Evolutionary conservation across 2,329 filamentous ascomycete genomes (phyloP), one percentile per base, ranked within the genome.

Genomic region (Xenosphaeropsis pyriputrescens): DNA sequence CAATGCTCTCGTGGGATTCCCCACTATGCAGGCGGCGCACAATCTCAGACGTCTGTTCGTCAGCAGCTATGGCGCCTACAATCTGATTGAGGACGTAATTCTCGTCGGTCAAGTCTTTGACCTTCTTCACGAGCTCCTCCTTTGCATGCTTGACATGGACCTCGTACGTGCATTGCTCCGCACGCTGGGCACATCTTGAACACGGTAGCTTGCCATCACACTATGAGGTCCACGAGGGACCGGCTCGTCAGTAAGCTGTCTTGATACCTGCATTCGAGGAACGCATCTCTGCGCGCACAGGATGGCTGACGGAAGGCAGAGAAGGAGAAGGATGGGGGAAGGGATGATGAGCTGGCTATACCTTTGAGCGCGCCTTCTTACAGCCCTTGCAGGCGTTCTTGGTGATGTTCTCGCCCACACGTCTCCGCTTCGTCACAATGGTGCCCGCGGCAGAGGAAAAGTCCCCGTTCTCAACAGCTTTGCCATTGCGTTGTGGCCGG

Each of bases 291-390:
- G n/a, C n/a, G 3, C 8, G 22, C 22, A 11, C 22, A 26, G 22
- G 22, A 26, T 26, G 22, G 22, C 22, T 26, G 22, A 26, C 12
- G 18, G 18, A 19, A 19, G 18, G 18, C 18, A 19, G 18, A 3
- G 7, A 26, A 26, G 22, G 8, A 26, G 22, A 26, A 9, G 8
- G 22, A 26, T 9, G 22, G 30, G 16, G 30, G 16, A 32, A 15
- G 7, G 5, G 30, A 29, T 29, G 29, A 13, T 32, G n/a, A 32
- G 30, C 16, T 32, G 9, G 26, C 13, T 48, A 39, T 40, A 57
- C 56, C 47, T 58, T 58, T 18, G 54, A 48, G 41, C 54, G 47
- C 14, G 54, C 53, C 35, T 55, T 56, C 39, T 56, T 57, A 41
- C 55, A 57, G 19, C 50, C 54, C 12, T 49, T 40, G 39, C 55